phyloP scores from a whole-genome alignment of 345 rosid genomes.

The Arabidopsis thaliana region TAIR10.1 NC_003074.8:4635501-4636000 shows the following conservation, averaged over 20 bases:
- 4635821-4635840: conserved; percentile 20
- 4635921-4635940: conserved; percentile 34
- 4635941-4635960: conserved; percentile 34
- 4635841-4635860: conserved; percentile 50
- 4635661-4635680: conserved; percentile 40
- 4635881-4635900: conserved; percentile 43
- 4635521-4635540: neutral
- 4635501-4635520: neutral
- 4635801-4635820: conserved; percentile 24
- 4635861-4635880: conserved; percentile 31
- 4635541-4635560: neutral
- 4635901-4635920: conserved; percentile 15
- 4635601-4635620: neutral
- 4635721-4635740: conserved; percentile 28
- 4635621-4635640: neutral
- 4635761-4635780: conserved; percentile 42
- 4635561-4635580: neutral
- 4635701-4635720: conserved; percentile 31
- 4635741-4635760: conserved; percentile 34
- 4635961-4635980: conserved; percentile 21
- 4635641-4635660: conserved; percentile 9
- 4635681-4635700: conserved; percentile 25
- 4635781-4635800: conserved; percentile 26
- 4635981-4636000: conserved; percentile 15
- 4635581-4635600: conserved; percentile 6